These are phyloP conservation scores for Aspergillus spinulosporus DNA, from an alignment of 2,329 filamentous ascomycete species.

Conservation along the genomic window DNA sequence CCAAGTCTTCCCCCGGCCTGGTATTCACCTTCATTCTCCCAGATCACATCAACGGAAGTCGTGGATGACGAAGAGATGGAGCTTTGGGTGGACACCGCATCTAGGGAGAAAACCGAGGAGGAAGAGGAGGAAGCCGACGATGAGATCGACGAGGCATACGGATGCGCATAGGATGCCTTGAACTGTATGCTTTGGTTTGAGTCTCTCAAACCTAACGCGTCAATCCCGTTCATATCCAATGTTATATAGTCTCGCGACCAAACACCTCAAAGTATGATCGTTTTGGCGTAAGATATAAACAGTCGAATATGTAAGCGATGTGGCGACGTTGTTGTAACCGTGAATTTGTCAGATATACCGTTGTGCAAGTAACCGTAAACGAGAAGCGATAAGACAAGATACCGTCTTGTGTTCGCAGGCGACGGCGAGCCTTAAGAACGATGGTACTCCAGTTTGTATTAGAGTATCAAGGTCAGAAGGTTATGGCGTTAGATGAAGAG, in stretches of 20 bases:
- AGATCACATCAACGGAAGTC: constrained; percentile 57
- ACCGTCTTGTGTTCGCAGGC: constrained; percentile 35
- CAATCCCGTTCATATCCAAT: constrained; percentile 46
- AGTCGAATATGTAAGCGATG: constrained; percentile 19
- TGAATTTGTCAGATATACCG: constrained; percentile 29
- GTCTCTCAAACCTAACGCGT: constrained; percentile 45
- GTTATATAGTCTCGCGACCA: constrained; percentile 28
- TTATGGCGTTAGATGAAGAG: constrained; percentile 4
- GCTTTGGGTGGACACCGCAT: constrained; percentile 62
- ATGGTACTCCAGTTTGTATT: constrained; percentile 30
- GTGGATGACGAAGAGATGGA: constrained; percentile 69
- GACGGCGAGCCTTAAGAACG: constrained; percentile 32
- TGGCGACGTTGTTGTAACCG: constrained; percentile 27
- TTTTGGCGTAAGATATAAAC: constrained; percentile 15
- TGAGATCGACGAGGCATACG: constrained; percentile 70
- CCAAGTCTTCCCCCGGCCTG: constrained; percentile 28
- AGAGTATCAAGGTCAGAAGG: constrained; percentile 11
- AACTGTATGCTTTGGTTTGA: constrained; percentile 40
- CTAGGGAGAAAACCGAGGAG: constrained; percentile 75
- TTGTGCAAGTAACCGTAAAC: constrained; percentile 35
- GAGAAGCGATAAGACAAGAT: constrained; percentile 32
- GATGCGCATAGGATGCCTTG: constrained; percentile 46
- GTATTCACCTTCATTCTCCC: constrained; percentile 42
- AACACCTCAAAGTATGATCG: constrained; percentile 23
- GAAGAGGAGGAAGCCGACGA: constrained; percentile 75